phyloP scores from a whole-genome alignment of 2,329 filamentous ascomycete species.

The Ceratocystis alfenasii region DNA sequence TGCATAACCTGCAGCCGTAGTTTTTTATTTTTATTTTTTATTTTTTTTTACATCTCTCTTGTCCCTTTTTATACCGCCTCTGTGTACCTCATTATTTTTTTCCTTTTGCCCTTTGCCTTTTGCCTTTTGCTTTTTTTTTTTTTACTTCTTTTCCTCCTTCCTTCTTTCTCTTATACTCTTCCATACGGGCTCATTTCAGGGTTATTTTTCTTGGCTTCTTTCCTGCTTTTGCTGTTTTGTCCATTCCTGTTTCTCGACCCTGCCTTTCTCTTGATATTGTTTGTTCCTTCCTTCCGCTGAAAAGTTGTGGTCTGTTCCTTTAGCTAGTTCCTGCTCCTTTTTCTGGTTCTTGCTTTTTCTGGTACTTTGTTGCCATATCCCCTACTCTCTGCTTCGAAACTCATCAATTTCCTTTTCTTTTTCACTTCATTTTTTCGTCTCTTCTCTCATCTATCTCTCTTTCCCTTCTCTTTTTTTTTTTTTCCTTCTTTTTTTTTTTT shows the following conservation, averaged over 20 bases:
- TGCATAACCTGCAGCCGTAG: neutral
- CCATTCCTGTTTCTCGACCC: neutral
- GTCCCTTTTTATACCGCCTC: neutral
- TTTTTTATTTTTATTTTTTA: neutral
- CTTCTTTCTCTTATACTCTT: neutral
- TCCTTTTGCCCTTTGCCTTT: neutral
- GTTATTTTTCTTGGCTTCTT: neutral
- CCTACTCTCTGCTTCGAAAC: neutral
- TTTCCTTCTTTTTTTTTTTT: conserved; percentile 13
- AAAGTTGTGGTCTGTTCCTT: conserved; percentile 15
- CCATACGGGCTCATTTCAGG: neutral
- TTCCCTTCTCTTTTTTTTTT: neutral
- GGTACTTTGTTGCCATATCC: neutral
- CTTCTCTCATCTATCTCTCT: neutral
- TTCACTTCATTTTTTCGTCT: neutral
- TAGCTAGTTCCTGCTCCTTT: neutral
- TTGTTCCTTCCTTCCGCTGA: conserved; percentile 17
- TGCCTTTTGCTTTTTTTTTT: neutral
- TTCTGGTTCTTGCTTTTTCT: conserved; percentile 4
- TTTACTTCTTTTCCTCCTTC: neutral
- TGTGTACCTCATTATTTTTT: too few species aligned
- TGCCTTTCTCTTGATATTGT: neutral
- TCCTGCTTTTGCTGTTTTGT: neutral
- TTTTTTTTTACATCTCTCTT: neutral
- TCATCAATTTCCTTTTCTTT: neutral